Conservation (phyloP, 2,329 filamentous ascomycete species). For the Sporothrix pallida region DNA sequence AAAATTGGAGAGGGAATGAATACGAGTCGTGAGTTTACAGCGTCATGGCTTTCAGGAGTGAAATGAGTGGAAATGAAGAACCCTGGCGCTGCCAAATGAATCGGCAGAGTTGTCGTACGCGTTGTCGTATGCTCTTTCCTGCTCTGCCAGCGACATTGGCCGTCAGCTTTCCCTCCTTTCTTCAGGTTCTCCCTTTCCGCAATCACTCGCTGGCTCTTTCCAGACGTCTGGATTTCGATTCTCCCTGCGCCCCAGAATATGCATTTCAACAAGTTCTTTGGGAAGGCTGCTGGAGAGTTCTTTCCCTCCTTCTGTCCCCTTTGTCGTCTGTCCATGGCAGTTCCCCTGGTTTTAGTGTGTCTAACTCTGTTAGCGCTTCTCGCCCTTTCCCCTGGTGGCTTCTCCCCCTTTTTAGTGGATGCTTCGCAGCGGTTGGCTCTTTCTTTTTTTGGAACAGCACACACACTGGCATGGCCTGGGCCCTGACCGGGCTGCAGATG, state of each 20-base stretch:
- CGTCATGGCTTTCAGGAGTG: neutral
- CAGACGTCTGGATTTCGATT: neutral
- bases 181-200: too few relatives aligned
- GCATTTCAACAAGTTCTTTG: neutral
- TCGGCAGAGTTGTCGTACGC: neutral
- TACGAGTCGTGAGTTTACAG: neutral
- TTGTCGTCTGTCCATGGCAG: neutral
- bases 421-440: slow-evolving; percentile 16
- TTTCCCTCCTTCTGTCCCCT: neutral
- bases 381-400: neutral
- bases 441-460: slow-evolving; percentile 33
- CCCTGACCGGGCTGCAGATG: slow-evolving; percentile 1
- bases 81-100: neutral
- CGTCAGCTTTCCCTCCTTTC: neutral
- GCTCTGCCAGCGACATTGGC: neutral
- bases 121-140: slow-evolving; percentile 21
- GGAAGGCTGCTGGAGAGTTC: neutral
- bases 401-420: slow-evolving; percentile 10
- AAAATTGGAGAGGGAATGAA: neutral
- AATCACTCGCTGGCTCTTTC: neutral
- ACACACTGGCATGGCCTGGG: slow-evolving; percentile 6
- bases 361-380: neutral
- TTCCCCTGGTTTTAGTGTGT: slow-evolving; percentile 23
- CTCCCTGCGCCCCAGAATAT: slow-evolving; percentile 11
- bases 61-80: slow-evolving; percentile 15